Percentiles rank a stretch among this genome's conserved stretches.
These are phyloP conservation scores for Xylaria arbuscula DNA, from an alignment of 2,329 filamentous ascomycete species.

Conservation along the genomic window DNA sequence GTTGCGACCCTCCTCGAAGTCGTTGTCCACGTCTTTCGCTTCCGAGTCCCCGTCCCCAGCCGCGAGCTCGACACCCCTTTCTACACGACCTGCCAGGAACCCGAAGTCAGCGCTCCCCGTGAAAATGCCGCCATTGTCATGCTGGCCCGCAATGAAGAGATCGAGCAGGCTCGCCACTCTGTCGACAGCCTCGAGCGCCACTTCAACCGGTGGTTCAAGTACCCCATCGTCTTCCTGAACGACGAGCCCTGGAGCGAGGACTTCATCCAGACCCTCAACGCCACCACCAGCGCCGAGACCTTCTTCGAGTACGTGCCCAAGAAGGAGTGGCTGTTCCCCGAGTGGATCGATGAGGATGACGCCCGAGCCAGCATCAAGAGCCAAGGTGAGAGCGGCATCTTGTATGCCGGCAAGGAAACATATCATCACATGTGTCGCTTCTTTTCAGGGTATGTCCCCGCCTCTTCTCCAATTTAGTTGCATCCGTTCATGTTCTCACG, in stretches of 20 bases:
- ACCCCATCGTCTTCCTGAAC: constrained; percentile 61
- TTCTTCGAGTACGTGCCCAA: constrained; percentile 56
- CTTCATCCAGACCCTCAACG: constrained; percentile 50
- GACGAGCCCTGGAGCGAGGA: constrained; percentile 55
- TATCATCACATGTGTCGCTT: constrained; percentile 58
- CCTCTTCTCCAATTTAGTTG: neutral
- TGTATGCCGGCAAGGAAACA: constrained; percentile 55
- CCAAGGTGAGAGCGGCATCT: constrained; percentile 51
- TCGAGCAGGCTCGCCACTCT: constrained; percentile 53
- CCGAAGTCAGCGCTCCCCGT: constrained; percentile 46
- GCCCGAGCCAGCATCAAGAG: constrained; percentile 50
- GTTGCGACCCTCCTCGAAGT: constrained; percentile 44
- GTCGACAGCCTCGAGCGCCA: constrained; percentile 57
- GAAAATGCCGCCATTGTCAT: constrained; percentile 60
- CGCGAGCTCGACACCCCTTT: constrained; percentile 47
- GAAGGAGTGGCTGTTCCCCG: constrained; percentile 56
- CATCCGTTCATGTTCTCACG: constrained; percentile 16
- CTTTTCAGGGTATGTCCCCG: constrained; percentile 55
- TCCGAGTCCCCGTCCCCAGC: constrained; percentile 43
- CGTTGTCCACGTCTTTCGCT: constrained; percentile 39
- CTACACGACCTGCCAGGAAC: constrained; percentile 45
- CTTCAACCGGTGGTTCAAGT: constrained; percentile 61
- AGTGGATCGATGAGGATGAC: constrained; percentile 49
- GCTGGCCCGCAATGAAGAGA: constrained; percentile 59
- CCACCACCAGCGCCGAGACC: constrained; percentile 51